phyloP scores from a whole-genome alignment of 176 grass and related monocot species.

The Urochloa ruziziensis region DNA sequence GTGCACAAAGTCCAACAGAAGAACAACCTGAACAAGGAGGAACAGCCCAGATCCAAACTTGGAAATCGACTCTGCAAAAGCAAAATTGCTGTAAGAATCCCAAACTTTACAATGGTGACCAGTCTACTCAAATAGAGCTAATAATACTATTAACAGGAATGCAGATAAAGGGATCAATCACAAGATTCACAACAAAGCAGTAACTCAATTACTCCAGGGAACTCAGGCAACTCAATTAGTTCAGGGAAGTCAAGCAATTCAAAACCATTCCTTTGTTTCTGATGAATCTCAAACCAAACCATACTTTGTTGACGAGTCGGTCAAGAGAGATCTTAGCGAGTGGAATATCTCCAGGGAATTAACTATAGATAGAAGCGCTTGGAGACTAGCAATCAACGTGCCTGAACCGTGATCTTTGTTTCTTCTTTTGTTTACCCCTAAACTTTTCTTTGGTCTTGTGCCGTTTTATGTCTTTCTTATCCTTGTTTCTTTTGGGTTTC shows the following conservation, averaged over 20 bases:
- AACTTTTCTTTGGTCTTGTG: too few species aligned
- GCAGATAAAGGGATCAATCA: too few species aligned
- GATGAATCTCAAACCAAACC: neutral
- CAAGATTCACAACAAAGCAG: neutral
- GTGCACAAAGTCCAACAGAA: slow-evolving; percentile 94
- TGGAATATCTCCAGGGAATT: too few species aligned
- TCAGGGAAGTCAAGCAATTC: neutral
- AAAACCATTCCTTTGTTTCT: neutral
- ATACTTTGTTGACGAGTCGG: too few species aligned
- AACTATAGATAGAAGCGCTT: too few species aligned
- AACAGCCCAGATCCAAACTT: slow-evolving; percentile 98
- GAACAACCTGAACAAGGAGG: slow-evolving; percentile 96
- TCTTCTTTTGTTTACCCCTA: too few species aligned
- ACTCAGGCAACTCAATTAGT: neutral
- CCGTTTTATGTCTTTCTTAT: too few species aligned
- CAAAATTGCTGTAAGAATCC: neutral
- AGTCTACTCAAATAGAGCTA: neutral
- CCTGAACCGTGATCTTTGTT: too few species aligned
- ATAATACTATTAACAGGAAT: neutral
- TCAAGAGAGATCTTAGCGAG: too few species aligned
- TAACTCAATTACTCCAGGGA: neutral
- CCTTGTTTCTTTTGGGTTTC: too few species aligned
- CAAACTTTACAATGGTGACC: neutral
- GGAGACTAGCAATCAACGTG: too few species aligned
- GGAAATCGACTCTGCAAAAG: slow-evolving; percentile 81